These are phyloP conservation scores for Fusarium secorum DNA, from an alignment of 2,329 filamentous ascomycete genomes.

Conservation along the genomic window DNA sequence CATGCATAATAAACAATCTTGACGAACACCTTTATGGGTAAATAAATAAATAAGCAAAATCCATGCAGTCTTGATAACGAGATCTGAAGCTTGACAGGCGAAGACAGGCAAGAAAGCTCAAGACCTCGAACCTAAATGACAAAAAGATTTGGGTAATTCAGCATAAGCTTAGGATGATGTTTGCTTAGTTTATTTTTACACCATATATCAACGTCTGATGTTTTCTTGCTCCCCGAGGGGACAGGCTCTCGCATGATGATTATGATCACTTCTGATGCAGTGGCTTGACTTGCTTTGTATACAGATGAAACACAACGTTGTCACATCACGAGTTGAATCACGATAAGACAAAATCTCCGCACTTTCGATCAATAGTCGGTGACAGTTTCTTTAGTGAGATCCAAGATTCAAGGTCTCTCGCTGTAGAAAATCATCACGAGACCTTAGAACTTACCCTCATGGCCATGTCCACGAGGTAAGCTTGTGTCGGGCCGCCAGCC, in stretches of 20 bases:
- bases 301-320: slow-evolving; percentile 29
- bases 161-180: no score
- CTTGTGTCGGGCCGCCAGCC: slow-evolving; percentile 24
- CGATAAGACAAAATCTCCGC: slow-evolving; percentile 5
- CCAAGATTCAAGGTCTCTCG: slow-evolving; percentile 10
- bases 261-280: slow-evolving; percentile 32
- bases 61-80: not conserved
- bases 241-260: slow-evolving; percentile 18
- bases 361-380: slow-evolving; percentile 1
- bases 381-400: not conserved
- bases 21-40: slow-evolving; percentile 10
- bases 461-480: slow-evolving; percentile 21
- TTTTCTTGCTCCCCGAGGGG: no score
- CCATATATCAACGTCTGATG: no score
- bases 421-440: slow-evolving; percentile 23
- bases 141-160: no score
- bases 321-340: slow-evolving; percentile 16
- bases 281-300: slow-evolving; percentile 36
- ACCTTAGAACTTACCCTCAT: slow-evolving; percentile 11
- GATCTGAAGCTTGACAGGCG: slow-evolving; percentile 6
- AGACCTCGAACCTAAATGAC: no score
- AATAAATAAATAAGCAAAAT: not conserved
- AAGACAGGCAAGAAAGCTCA: not conserved
- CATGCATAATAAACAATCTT: slow-evolving; percentile 9
- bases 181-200: no score